These are phyloP conservation scores for Kickxella alabastrina DNA, from an alignment of 192 early-diverging fungal genomes.

Conservation along the genomic window DNA sequence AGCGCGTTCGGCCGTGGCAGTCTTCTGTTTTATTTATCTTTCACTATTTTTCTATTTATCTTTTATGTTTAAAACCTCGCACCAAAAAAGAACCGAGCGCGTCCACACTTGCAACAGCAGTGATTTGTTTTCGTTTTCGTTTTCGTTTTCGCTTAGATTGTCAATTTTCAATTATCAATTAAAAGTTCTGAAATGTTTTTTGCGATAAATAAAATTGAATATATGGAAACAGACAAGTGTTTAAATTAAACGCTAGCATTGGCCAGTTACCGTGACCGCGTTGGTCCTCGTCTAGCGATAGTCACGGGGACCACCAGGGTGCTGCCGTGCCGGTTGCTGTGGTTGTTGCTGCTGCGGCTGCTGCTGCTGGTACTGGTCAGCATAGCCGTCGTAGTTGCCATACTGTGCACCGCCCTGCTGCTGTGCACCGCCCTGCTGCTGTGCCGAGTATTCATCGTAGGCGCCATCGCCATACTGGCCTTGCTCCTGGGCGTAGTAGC, in stretches of 20 bases:
- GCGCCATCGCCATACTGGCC: too few species aligned
- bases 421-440: conserved; percentile 25
- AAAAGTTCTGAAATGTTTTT: not conserved
- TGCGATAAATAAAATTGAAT: not conserved
- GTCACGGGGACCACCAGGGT: conserved; percentile 51
- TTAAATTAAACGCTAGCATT: too few species aligned
- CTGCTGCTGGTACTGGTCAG: conserved; percentile 6
- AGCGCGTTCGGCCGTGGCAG: not conserved
- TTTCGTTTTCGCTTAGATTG: not conserved
- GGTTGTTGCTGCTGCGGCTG: conserved; percentile 24
- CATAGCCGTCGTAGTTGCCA: conserved; percentile 15
- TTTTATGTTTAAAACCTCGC: not conserved
- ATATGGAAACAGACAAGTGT: too few species aligned
- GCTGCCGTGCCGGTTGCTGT: conserved; percentile 38
- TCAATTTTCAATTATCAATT: too few species aligned
- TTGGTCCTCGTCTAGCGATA: conserved; percentile 12
- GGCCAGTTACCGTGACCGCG: too few species aligned
- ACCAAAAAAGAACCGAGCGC: not conserved
- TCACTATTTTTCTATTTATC: conserved; percentile 1
- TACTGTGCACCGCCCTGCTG: conserved; percentile 13
- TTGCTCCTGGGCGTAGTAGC: conserved; percentile 8
- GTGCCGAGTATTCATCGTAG: conserved; percentile 14
- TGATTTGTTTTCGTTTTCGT: not conserved
- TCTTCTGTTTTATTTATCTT: not conserved
- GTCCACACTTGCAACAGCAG: too few species aligned